phyloP scores from a whole-genome alignment of 2,329 filamentous ascomycete genomes.

The Penicillium sp. region DNA sequence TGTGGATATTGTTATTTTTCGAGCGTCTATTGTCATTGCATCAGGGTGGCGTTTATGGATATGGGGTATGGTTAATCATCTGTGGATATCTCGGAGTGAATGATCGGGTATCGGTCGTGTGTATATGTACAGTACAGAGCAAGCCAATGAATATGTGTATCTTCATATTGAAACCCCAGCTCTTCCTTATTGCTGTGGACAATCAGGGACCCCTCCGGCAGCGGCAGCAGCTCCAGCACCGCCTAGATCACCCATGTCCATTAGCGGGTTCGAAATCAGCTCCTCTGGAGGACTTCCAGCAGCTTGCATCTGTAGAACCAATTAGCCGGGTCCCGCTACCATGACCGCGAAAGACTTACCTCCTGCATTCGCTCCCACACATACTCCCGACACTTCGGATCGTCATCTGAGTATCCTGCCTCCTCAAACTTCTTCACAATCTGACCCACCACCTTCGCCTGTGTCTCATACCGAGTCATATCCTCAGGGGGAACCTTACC shows the following conservation, averaged over 20 bases:
- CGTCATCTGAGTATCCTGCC: constrained; percentile 76
- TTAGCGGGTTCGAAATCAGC: constrained; percentile 60
- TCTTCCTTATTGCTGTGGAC: constrained; percentile 58
- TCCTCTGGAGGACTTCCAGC: constrained; percentile 87
- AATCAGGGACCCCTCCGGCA: constrained; percentile 58
- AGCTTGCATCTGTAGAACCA: constrained; percentile 81
- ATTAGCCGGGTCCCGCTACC: constrained; percentile 10
- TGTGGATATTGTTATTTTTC: not conserved
- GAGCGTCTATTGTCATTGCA: constrained; percentile 12
- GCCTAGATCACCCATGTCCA: constrained; percentile 70
- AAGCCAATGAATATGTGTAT: constrained; percentile 16
- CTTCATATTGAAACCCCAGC: not conserved
- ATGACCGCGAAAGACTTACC: constrained; percentile 54
- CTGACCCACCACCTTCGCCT: constrained; percentile 75
- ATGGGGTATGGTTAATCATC: not conserved
- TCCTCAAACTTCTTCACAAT: constrained; percentile 90
- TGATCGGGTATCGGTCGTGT: constrained; percentile 31
- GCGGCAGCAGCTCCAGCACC: constrained; percentile 62
- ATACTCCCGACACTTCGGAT: constrained; percentile 79
- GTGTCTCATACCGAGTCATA: constrained; percentile 75
- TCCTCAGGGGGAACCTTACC: constrained; percentile 65
- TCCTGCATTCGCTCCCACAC: constrained; percentile 98
- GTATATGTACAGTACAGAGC: constrained; percentile 29
- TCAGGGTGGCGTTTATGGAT: constrained; percentile 13
- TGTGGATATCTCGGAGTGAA: constrained; percentile 19